phyloP scores from a whole-genome alignment of 2,329 filamentous ascomycete genomes.

The Arthrobotrys megalospora region DNA sequence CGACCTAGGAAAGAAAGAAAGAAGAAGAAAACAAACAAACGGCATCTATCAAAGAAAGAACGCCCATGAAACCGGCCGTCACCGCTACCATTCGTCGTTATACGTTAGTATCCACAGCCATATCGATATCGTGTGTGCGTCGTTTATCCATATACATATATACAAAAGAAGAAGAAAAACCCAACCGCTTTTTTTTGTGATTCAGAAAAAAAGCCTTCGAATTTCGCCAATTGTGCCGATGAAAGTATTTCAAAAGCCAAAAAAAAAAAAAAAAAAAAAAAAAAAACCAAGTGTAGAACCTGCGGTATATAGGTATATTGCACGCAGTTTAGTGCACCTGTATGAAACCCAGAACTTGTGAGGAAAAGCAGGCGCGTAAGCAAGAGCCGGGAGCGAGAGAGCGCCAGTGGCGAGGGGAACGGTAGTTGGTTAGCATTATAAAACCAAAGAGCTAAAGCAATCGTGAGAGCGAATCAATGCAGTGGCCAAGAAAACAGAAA shows the following conservation, averaged over 20 bases:
- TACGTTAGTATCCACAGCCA: constrained; percentile 14
- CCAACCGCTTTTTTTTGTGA: constrained; percentile 31
- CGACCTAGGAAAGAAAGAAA: neutral
- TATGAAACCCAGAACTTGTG: neutral
- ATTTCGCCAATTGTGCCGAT: constrained; percentile 44
- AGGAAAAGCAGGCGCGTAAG: neutral
- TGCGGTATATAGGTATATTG: constrained; percentile 27
- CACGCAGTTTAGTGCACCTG: neutral
- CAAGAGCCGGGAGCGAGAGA: neutral
- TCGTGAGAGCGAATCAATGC: constrained; percentile 15
- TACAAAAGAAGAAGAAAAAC: constrained; percentile 24
- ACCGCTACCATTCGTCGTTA: constrained; percentile 16
- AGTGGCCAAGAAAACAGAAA: constrained; percentile 12
- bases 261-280: neutral
- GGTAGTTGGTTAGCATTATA: constrained; percentile 26
- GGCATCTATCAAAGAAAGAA: constrained; percentile 39
- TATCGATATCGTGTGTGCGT: constrained; percentile 36
- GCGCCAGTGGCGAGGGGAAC: neutral
- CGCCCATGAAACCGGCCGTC: constrained; percentile 32
- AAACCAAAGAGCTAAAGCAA: constrained; percentile 26
- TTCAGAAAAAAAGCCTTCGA: constrained; percentile 32
- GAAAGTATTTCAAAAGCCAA: constrained; percentile 11
- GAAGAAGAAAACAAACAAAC: neutral
- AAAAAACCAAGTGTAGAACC: constrained; percentile 8
- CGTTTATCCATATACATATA: constrained; percentile 50